These are phyloP conservation scores for Onygenales sp. DNA, from an alignment of 2,329 filamentous ascomycete genomes.

Conservation along the genomic window DNA sequence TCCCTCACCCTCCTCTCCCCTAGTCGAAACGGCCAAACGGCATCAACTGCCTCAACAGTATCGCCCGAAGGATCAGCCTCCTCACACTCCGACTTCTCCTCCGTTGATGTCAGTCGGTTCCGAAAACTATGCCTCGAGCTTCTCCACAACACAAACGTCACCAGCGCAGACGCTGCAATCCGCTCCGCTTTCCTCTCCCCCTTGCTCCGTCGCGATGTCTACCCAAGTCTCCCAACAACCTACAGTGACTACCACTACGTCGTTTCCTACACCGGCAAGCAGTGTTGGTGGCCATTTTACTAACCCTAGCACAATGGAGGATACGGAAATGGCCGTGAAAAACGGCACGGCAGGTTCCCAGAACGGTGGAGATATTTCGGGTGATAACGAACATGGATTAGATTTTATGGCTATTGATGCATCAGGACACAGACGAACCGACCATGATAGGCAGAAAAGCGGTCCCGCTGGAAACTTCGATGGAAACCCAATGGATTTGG, in stretches of 20 bases:
- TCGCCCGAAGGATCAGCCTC: slow-evolving; percentile 8
- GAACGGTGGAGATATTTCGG: slow-evolving; percentile 10
- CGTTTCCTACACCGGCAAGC: slow-evolving; percentile 37
- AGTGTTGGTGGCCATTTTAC: slow-evolving; percentile 30
- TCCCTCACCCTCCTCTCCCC: slow-evolving; percentile 35
- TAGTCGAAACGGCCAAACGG: slow-evolving; percentile 28
- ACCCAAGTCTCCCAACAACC: slow-evolving; percentile 33
- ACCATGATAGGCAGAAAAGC: slow-evolving; percentile 24
- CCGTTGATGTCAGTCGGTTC: slow-evolving; percentile 42
- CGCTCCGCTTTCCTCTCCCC: slow-evolving; percentile 30
- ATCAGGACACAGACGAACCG: slow-evolving; percentile 23
- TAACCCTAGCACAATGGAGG: slow-evolving; percentile 23
- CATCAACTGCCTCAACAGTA: slow-evolving; percentile 12
- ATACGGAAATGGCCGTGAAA: slow-evolving; percentile 26
- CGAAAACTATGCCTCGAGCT: slow-evolving; percentile 39
- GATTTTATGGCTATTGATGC: slow-evolving; percentile 14
- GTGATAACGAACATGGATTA: slow-evolving; percentile 2
- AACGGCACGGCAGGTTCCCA: slow-evolving; percentile 16
- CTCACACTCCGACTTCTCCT: slow-evolving; percentile 26
- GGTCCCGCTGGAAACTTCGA: slow-evolving; percentile 16
- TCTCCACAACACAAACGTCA: slow-evolving; percentile 36
- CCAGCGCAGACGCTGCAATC: slow-evolving; percentile 35
- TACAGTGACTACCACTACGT: slow-evolving; percentile 29
- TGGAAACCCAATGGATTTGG: slow-evolving; percentile 31
- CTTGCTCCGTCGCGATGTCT: slow-evolving; percentile 34